A percentile compares a stretch with the other conserved stretches of the same genome.
Evolutionary conservation across 768 basidiomycete species (phyloP).

Genomic region (Saitozyma podzolica): DNA sequence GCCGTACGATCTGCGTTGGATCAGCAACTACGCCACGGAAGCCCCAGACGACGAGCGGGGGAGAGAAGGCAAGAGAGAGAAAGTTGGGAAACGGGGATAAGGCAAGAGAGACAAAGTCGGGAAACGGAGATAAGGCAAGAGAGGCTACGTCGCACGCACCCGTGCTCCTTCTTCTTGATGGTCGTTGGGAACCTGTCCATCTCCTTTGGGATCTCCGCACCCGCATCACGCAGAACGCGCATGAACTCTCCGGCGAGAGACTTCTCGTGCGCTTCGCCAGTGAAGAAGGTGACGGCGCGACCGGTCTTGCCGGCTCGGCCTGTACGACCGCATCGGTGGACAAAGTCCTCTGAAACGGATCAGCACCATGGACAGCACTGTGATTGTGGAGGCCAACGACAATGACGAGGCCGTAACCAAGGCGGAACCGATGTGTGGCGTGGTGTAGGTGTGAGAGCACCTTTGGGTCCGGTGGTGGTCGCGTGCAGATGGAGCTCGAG

Average conservation of each 20-base stretch:
- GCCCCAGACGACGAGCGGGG: not conserved
- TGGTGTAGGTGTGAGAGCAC: no score
- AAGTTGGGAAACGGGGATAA: no score
- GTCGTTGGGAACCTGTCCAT: conserved; percentile 90
- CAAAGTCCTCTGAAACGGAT: conserved; percentile 41
- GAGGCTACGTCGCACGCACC: conserved; percentile 31
- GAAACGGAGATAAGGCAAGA: no score
- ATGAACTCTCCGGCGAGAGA: conserved; percentile 90
- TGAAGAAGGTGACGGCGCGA: conserved; percentile 95
- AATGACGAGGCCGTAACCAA: no score
- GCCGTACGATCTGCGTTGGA: conserved; percentile 80
- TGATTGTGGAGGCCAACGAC: no score
- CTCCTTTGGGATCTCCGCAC: conserved; percentile 65
- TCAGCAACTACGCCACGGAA: not conserved
- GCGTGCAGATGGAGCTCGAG: not conserved
- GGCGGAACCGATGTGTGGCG: no score
- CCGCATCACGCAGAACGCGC: conserved; percentile 82
- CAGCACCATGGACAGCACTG: not conserved
- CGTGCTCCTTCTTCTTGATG: conserved; percentile 77
- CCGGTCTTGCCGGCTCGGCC: conserved; percentile 88
- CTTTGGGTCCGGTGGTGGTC: not conserved
- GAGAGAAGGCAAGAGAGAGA: no score
- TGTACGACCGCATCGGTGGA: conserved; percentile 54
- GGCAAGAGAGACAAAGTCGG: no score
- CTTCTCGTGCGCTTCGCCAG: conserved; percentile 82